Evolutionary conservation across 164 flowering plant genomes (phyloP).

Genomic region (Warburgia ugandensis): DNA sequence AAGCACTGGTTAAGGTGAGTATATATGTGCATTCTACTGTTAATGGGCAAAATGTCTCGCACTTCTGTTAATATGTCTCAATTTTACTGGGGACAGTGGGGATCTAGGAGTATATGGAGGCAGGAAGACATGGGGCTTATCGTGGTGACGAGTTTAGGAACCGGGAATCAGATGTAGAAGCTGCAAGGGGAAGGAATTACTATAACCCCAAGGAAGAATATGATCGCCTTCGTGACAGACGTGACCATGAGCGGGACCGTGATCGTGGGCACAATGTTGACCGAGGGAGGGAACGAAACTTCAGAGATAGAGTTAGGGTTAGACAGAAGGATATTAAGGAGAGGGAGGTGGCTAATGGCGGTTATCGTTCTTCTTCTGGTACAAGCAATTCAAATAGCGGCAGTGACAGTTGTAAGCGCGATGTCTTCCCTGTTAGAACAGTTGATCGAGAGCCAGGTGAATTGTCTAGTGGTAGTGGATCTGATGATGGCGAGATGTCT

Average conservation of each 20-base stretch:
- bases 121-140: constrained; percentile 60
- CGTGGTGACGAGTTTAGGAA: constrained; percentile 47
- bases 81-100: no score
- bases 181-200: constrained; percentile 25
- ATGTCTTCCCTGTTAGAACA: constrained; percentile 24
- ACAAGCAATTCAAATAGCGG: constrained; percentile 42
- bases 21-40: no score
- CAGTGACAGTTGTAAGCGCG: constrained; percentile 22
- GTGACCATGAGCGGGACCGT: constrained; percentile 14
- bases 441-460: constrained; percentile 86
- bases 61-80: no score
- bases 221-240: constrained; percentile 24
- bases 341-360: constrained; percentile 28
- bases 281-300: constrained; percentile 8
- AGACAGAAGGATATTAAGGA: constrained; percentile 25
- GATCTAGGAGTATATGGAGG: constrained; percentile 47
- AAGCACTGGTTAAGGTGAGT: no score
- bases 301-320: constrained; percentile 16
- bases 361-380: constrained; percentile 28
- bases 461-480: constrained; percentile 86
- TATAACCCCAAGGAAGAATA: constrained; percentile 29
- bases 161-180: constrained; percentile 32
- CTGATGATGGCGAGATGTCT: constrained; percentile 53
- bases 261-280: constrained; percentile 14
- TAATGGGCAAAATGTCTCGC: no score